Conservation (phyloP, 768 basidiomycete species). For the Termitomyces sp. region DNA sequence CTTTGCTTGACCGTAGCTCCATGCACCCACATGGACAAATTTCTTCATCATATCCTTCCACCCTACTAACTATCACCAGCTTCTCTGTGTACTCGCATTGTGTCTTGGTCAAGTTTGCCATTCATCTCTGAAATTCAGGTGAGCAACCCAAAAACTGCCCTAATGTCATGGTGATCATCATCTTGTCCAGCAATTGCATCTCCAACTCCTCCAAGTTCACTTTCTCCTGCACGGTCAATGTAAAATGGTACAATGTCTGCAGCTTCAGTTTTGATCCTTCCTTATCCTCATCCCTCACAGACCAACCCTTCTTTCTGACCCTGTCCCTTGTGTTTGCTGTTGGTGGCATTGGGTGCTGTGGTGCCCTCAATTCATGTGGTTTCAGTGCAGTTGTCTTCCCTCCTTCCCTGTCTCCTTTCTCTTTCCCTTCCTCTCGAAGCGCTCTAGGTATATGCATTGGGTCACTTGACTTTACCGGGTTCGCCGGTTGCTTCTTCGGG, state of each 20-base stretch:
- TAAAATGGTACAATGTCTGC: neutral
- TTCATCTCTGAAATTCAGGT: conserved; percentile 4
- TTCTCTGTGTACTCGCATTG: conserved; percentile 6
- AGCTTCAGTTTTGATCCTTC: neutral
- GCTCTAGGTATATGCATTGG: too few relatives aligned
- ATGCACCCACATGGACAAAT: too few relatives aligned
- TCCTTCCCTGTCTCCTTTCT: too few relatives aligned
- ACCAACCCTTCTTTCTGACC: too few relatives aligned
- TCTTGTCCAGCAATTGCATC: neutral
- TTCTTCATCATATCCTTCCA: too few relatives aligned
- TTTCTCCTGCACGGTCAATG: neutral
- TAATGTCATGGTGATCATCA: neutral
- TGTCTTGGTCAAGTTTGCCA: conserved; percentile 10
- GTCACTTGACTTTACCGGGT: too few relatives aligned
- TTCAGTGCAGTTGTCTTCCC: too few relatives aligned
- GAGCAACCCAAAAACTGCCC: neutral
- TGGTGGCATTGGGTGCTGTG: neutral
- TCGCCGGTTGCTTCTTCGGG: too few relatives aligned
- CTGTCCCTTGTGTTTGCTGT: neutral
- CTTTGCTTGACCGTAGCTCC: too few relatives aligned
- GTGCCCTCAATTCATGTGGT: too few relatives aligned
- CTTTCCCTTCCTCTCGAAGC: too few relatives aligned
- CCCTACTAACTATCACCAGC: neutral
- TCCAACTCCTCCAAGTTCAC: neutral
- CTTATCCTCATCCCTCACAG: too few relatives aligned